These are phyloP conservation scores for Sungouiella blattae DNA, from an alignment of 805 yeast genomes.

Conservation along the genomic window DNA sequence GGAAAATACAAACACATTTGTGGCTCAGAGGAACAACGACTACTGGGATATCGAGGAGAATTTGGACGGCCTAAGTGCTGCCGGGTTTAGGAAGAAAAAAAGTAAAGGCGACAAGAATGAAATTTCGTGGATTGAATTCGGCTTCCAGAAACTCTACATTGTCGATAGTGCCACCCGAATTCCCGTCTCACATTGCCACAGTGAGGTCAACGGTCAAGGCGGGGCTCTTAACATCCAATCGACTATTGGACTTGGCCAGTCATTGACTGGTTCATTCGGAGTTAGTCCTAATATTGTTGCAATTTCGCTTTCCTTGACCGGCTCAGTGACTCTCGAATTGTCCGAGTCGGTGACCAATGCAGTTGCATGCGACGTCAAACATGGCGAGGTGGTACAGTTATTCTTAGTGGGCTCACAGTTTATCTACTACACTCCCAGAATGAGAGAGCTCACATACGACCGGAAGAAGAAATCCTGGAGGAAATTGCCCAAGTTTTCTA, in stretches of 20 bases:
- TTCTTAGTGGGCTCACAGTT: slow-evolving; percentile 11
- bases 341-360: slow-evolving; percentile 3
- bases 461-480: slow-evolving; percentile 2
- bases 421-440: slow-evolving; percentile 12
- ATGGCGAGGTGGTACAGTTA: slow-evolving; percentile 16
- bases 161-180: neutral
- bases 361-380: slow-evolving; percentile 7
- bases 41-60: slow-evolving; percentile 6
- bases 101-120: neutral
- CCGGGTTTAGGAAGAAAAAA: neutral
- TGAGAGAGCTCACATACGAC: slow-evolving; percentile 6
- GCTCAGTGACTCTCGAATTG: slow-evolving; percentile 5
- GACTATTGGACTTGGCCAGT: slow-evolving; percentile 1
- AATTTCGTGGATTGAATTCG: slow-evolving; percentile 1
- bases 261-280: slow-evolving; percentile 6
- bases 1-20: slow-evolving; percentile 5
- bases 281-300: slow-evolving; percentile 2
- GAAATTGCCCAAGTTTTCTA: neutral
- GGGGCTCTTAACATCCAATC: slow-evolving; percentile 10
- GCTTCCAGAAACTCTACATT: neutral
- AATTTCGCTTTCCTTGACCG: slow-evolving; percentile 3
- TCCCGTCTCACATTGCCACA: slow-evolving; percentile 14
- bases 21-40: slow-evolving; percentile 4
- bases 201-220: slow-evolving; percentile 15
- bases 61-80: neutral